A percentile compares a stretch with the other conserved stretches of the same genome.
Conservation (phyloP, 192 early-diverging fungal species). For the Chytriomyces sp. region DNA sequence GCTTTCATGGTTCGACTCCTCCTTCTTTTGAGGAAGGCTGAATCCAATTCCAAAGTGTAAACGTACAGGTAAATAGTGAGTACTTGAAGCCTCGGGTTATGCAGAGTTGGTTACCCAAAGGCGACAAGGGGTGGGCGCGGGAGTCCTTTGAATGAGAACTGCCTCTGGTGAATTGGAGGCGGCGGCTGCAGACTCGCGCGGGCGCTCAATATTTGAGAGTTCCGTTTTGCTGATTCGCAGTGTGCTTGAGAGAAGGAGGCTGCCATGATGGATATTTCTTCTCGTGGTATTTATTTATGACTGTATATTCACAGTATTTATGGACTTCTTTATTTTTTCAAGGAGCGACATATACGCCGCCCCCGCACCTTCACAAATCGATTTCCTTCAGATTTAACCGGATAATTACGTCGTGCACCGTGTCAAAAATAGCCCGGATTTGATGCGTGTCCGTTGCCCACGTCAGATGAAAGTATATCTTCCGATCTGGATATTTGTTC, state of each 20-base stretch:
- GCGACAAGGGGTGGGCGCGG: conserved; percentile 14
- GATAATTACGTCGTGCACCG: too few relatives aligned
- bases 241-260: too few relatives aligned
- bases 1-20: background rate
- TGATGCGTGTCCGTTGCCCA: conserved; percentile 61
- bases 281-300: too few relatives aligned
- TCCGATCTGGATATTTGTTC: conserved; percentile 42
- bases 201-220: too few relatives aligned
- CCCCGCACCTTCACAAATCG: too few relatives aligned
- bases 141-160: conserved; percentile 9
- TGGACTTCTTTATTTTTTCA: too few relatives aligned
- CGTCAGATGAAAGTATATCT: conserved; percentile 61
- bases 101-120: conserved; percentile 1
- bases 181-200: background rate
- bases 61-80: background rate
- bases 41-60: background rate
- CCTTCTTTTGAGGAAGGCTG: background rate
- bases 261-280: too few relatives aligned
- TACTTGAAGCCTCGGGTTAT: background rate
- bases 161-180: background rate
- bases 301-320: too few relatives aligned
- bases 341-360: too few relatives aligned
- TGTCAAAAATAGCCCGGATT: too few relatives aligned
- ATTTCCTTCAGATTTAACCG: too few relatives aligned
- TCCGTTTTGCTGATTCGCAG: too few relatives aligned